Conservation (phyloP, 805 yeast species). For the Metschnikowia aberdeeniae region DNA sequence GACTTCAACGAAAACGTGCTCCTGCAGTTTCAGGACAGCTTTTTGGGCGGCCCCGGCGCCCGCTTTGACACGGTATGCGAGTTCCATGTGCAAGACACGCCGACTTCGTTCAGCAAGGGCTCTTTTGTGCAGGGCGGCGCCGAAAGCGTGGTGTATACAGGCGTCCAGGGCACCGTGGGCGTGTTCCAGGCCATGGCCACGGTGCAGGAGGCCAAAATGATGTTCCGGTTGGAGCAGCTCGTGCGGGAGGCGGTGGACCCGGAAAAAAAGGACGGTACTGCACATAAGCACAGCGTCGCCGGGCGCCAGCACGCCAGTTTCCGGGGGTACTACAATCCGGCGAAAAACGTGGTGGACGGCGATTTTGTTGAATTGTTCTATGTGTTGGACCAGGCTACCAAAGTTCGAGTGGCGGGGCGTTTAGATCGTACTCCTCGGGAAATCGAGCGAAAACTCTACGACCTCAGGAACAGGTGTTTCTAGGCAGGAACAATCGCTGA, state of each 20-base stretch:
- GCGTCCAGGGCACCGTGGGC: constrained; percentile 82
- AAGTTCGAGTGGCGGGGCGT: constrained; percentile 35
- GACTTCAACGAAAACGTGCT: constrained; percentile 47
- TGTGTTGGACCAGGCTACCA: constrained; percentile 29
- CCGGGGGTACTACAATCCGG: constrained; percentile 80
- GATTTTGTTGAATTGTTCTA: constrained; percentile 68
- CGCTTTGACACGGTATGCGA: constrained; percentile 52
- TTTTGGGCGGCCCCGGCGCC: constrained; percentile 49
- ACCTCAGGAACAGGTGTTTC: constrained; percentile 42
- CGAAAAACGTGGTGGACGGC: constrained; percentile 77
- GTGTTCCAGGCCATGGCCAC: constrained; percentile 63
- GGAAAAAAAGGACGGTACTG: constrained; percentile 24
- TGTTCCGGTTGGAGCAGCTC: constrained; percentile 50
- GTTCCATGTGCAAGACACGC: constrained; percentile 66
- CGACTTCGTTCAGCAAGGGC: constrained; percentile 56
- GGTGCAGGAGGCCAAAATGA: constrained; percentile 55
- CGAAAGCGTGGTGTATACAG: constrained; percentile 64
- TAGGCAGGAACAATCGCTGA: too few species aligned
- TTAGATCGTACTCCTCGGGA: constrained; percentile 48
- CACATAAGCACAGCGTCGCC: constrained; percentile 34
- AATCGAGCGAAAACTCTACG: constrained; percentile 49
- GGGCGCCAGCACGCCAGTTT: constrained; percentile 67
- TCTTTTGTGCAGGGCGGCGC: constrained; percentile 57
- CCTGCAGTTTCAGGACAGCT: constrained; percentile 26
- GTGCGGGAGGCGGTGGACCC: constrained; percentile 31